Conservation (phyloP, 257 asterid species). For the Hygrophila difformis region DNA sequence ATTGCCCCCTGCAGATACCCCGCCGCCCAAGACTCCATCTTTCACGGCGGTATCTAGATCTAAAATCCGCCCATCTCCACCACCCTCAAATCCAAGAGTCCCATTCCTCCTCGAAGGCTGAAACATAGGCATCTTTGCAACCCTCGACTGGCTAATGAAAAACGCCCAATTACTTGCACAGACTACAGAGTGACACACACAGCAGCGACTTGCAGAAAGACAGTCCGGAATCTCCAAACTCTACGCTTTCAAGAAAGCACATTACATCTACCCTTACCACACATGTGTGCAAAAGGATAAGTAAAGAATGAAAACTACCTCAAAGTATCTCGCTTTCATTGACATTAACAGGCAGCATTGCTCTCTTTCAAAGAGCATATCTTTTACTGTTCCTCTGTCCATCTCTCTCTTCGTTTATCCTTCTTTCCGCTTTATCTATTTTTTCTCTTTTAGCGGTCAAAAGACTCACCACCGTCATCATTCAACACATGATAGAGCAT, state of each 20-base stretch:
- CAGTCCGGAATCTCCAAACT: conserved; percentile 16
- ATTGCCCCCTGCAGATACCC: conserved; percentile 18
- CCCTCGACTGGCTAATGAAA: conserved; percentile 1
- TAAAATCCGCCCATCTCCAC: conserved; percentile 33
- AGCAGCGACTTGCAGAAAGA: conserved; percentile 14
- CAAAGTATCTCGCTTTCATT: conserved; percentile 41
- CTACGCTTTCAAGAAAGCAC: conserved; percentile 25
- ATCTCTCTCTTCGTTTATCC: conserved; percentile 10
- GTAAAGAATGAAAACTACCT: conserved; percentile 16
- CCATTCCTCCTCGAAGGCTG: conserved; percentile 35
- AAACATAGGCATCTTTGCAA: conserved; percentile 50
- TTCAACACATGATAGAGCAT: conserved; percentile 33
- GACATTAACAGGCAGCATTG: conserved; percentile 41
- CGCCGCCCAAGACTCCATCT: conserved; percentile 44
- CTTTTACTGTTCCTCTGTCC: conserved; percentile 9
- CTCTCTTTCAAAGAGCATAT: conserved; percentile 26
- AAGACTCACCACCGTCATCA: conserved; percentile 43
- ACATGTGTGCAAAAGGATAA: conserved; percentile 26
- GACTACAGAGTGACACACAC: too few species aligned
- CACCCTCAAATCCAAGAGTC: conserved; percentile 30
- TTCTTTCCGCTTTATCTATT: conserved; percentile 36
- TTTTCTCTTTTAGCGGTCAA: conserved; percentile 41
- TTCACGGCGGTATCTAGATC: conserved; percentile 41
- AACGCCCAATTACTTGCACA: not conserved
- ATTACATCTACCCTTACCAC: conserved; percentile 17